Conservation (phyloP, 2,329 filamentous ascomycete genomes). For the Sclerotinia sclerotiorum region DNA sequence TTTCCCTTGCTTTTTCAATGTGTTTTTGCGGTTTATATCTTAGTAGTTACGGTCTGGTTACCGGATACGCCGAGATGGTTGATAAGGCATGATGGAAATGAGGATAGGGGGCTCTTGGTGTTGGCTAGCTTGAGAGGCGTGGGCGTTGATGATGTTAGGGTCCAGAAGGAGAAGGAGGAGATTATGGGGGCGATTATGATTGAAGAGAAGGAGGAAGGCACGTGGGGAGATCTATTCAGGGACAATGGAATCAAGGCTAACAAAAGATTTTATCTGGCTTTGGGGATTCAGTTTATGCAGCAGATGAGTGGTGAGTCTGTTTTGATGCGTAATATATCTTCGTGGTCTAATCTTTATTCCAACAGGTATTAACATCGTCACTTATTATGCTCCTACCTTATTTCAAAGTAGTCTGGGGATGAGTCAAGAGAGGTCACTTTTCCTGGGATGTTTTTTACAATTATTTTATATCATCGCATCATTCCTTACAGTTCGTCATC, state of each 20-base stretch:
- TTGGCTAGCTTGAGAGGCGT: slow-evolving; percentile 36
- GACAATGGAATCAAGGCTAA: slow-evolving; percentile 51
- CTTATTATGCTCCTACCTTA: not conserved
- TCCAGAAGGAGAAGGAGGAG: slow-evolving; percentile 25
- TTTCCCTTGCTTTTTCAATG: not conserved
- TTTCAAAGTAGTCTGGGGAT: not conserved
- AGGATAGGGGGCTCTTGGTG: slow-evolving; percentile 91
- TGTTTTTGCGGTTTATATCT: slow-evolving; percentile 81
- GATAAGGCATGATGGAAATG: slow-evolving; percentile 90
- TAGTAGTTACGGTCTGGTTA: slow-evolving; percentile 79
- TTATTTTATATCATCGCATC: not conserved
- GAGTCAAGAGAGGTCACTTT: not conserved
- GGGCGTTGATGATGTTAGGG: not conserved
- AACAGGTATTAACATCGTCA: not conserved
- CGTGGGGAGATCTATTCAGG: slow-evolving; percentile 31
- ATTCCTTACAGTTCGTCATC: not conserved
- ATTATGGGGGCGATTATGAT: slow-evolving; percentile 30
- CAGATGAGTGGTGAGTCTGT: slow-evolving; percentile 45
- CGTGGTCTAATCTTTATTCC: too few species aligned
- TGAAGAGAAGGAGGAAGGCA: slow-evolving; percentile 38
- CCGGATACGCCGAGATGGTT: slow-evolving; percentile 96
- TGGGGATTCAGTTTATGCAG: slow-evolving; percentile 50
- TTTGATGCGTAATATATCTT: too few species aligned
- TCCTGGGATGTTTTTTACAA: not conserved
- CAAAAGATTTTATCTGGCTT: slow-evolving; percentile 50